Percentiles rank a stretch among this genome's conserved stretches.
Conservation (phyloP, 495 filamentous ascomycete species). For the Parathielavia appendiculata region DNA sequence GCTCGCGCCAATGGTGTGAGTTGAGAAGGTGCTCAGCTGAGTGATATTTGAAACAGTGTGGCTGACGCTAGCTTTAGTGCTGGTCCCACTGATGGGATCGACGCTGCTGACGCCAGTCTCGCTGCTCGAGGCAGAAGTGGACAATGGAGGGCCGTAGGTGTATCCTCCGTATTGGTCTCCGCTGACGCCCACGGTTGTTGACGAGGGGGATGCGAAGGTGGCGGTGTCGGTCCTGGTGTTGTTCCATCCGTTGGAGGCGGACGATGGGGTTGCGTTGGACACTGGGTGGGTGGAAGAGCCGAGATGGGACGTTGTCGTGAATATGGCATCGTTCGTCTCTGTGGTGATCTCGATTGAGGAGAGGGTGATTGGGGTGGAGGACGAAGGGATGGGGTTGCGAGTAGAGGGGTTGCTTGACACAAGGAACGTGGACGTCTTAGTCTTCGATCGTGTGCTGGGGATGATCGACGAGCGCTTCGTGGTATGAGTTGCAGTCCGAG, state of each 20-base stretch:
- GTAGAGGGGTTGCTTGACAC: background rate
- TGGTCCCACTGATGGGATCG: background rate
- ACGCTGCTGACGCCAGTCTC: background rate
- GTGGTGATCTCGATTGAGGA: background rate
- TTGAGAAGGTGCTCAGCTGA: too few relatives aligned
- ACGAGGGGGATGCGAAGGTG: background rate
- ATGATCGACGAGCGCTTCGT: too few relatives aligned
- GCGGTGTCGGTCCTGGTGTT: background rate
- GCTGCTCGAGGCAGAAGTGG: background rate
- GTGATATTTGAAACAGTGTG: too few relatives aligned
- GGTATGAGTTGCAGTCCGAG: too few relatives aligned
- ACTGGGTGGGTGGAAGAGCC: background rate
- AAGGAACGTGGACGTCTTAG: background rate
- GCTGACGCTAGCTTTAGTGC: background rate
- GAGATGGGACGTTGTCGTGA: background rate
- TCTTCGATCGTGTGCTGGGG: background rate
- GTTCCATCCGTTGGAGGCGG: background rate
- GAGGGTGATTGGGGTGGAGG: background rate
- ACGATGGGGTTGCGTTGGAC: background rate
- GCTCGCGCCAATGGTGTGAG: too few relatives aligned
- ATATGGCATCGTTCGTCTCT: constrained; percentile 10
- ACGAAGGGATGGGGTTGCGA: background rate
- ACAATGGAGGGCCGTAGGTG: background rate
- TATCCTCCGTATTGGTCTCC: constrained; percentile 9
- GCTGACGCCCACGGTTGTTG: background rate